phyloP scores from a whole-genome alignment of 768 basidiomycete genomes.

The Amylocystis lapponica region DNA sequence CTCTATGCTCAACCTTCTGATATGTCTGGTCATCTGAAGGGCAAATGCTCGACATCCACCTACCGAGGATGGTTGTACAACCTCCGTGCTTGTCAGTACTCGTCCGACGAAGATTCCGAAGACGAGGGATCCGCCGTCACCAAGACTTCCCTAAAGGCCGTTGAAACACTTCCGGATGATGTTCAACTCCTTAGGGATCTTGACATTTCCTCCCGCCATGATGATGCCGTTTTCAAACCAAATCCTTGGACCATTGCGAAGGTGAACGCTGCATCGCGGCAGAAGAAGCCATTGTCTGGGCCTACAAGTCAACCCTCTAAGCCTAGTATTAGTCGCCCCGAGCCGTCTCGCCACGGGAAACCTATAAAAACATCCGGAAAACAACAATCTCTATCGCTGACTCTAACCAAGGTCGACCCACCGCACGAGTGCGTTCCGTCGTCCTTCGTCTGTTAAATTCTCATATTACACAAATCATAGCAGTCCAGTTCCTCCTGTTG shows the following conservation, averaged over 20 bases:
- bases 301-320: not conserved
- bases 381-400: not conserved
- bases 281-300: not conserved
- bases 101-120: no score
- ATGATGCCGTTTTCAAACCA: constrained; percentile 59
- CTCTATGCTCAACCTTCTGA: no score
- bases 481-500: no score
- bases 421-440: not conserved
- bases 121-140: no score
- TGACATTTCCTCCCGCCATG: constrained; percentile 55
- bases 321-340: no score
- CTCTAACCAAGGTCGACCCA: not conserved
- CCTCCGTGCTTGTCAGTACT: no score
- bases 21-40: no score
- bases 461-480: not conserved
- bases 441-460: not conserved
- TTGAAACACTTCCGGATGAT: no score
- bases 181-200: constrained; percentile 37
- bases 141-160: no score
- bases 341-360: no score
- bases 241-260: constrained; percentile 82
- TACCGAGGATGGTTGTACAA: no score
- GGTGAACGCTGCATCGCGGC: constrained; percentile 63
- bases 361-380: not conserved
- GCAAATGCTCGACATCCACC: no score